phyloP scores from a whole-genome alignment of 139 green algal species.

The Astrephomene gubernaculifera region DNA sequence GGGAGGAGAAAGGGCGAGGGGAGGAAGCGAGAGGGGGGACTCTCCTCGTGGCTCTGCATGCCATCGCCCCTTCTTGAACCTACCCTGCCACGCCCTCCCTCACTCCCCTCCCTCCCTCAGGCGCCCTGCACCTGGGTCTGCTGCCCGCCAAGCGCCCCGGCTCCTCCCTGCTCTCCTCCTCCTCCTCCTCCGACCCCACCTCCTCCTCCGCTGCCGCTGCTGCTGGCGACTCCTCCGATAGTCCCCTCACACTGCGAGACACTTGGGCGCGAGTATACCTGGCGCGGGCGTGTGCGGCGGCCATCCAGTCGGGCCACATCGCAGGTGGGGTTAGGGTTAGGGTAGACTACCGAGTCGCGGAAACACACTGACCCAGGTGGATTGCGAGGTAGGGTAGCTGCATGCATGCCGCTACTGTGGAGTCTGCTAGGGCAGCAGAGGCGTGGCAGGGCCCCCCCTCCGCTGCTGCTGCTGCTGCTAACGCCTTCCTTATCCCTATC shows the following conservation, averaged over 20 bases:
- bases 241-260: slow-evolving; percentile 71
- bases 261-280: slow-evolving; percentile 80
- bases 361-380: too few species aligned
- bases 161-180: too few species aligned
- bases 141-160: slow-evolving; percentile 1
- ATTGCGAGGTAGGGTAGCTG: too few species aligned
- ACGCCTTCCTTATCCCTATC: too few species aligned
- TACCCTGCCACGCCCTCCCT: not conserved
- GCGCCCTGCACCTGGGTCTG: slow-evolving; percentile 37
- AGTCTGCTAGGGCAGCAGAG: too few species aligned
- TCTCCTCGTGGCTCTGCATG: not conserved
- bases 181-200: too few species aligned
- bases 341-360: too few species aligned
- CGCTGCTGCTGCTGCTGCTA: too few species aligned
- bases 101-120: not conserved
- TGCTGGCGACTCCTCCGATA: not conserved
- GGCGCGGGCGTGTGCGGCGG: slow-evolving; percentile 70
- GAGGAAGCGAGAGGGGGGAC: not conserved
- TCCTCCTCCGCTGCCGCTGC: not conserved
- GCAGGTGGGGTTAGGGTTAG: too few species aligned
- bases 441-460: too few species aligned
- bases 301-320: slow-evolving; percentile 76
- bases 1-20: not conserved
- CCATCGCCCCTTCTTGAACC: not conserved
- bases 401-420: too few species aligned